phyloP scores from a whole-genome alignment of 768 basidiomycete genomes.

The Suillus plorans region DNA sequence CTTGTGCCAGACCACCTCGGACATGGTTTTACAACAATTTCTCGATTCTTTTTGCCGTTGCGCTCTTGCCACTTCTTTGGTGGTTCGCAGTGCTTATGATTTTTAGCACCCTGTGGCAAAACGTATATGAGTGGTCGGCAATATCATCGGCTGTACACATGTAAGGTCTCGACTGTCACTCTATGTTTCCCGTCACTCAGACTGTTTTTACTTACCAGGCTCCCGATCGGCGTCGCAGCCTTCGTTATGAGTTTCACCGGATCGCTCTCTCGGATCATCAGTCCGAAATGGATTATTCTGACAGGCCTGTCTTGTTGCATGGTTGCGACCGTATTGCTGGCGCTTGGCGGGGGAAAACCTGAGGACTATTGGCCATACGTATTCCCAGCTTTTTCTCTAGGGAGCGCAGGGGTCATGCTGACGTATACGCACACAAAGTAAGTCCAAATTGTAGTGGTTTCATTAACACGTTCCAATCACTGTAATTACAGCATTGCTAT shows the following conservation, averaged over 20 bases:
- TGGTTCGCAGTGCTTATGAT: conserved; percentile 36
- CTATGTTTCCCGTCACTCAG: conserved; percentile 7
- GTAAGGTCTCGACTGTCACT: conserved; percentile 22
- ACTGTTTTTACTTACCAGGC: conserved; percentile 20
- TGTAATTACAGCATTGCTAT: conserved; percentile 43
- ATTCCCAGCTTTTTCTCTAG: conserved; percentile 51
- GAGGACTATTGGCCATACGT: conserved; percentile 46
- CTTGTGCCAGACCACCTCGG: conserved; percentile 35
- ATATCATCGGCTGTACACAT: conserved; percentile 41
- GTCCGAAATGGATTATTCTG: conserved; percentile 47
- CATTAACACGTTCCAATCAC: background rate
- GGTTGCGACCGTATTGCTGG: conserved; percentile 40
- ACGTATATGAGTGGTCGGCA: conserved; percentile 41
- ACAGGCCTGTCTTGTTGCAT: conserved; percentile 38
- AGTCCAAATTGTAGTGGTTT: conserved; percentile 15
- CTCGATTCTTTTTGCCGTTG: conserved; percentile 35
- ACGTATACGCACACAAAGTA: conserved; percentile 50
- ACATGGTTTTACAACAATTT: conserved; percentile 45
- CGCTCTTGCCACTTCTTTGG: conserved; percentile 43
- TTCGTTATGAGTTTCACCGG: conserved; percentile 40
- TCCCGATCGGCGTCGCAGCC: conserved; percentile 42
- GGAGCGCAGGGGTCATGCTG: conserved; percentile 45
- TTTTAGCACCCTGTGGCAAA: conserved; percentile 41
- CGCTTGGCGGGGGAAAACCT: conserved; percentile 39
- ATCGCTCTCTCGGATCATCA: conserved; percentile 34